These are phyloP conservation scores for Xylaria scruposa DNA, from an alignment of 495 filamentous ascomycete genomes.

Conservation along the genomic window DNA sequence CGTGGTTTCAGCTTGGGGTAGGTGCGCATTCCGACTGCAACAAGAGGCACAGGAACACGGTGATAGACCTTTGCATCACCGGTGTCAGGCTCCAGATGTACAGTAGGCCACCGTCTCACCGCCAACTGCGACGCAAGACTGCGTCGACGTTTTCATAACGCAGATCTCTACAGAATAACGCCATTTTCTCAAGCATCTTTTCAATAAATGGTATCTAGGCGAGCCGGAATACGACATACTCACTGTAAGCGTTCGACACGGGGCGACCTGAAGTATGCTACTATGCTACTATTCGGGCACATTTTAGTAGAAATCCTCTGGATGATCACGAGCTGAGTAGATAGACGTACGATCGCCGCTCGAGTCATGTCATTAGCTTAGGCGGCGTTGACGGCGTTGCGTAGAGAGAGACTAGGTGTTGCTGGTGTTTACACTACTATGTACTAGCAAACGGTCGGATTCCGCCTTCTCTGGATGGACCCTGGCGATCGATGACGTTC, in stretches of 20 bases:
- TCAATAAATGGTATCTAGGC: constrained; percentile 13
- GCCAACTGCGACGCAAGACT: constrained; percentile 5
- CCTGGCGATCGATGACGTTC: constrained; percentile 13
- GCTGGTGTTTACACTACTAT: constrained; percentile 13
- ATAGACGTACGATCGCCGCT: background rate
- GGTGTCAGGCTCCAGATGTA: background rate
- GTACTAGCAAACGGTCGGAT: background rate
- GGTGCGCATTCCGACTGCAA: constrained; percentile 19
- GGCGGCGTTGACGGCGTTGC: background rate
- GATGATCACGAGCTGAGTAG: background rate
- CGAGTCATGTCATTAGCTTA: constrained; percentile 10
- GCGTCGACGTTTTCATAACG: background rate
- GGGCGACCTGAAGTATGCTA: background rate
- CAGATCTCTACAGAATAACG: background rate
- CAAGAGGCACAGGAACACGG: background rate
- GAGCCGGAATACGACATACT: constrained; percentile 6
- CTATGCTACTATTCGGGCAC: background rate
- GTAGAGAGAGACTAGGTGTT: background rate
- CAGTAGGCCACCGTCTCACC: constrained; percentile 8
- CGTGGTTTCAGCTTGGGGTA: constrained; percentile 22
- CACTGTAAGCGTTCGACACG: background rate
- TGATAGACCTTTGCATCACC: background rate
- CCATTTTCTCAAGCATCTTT: background rate
- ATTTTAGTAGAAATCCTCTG: background rate
- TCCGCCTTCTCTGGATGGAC: background rate